Evolutionary conservation across 2,329 filamentous ascomycete genomes (phyloP), one percentile per base, ranked within the genome.

Genomic region (Chalaropsis ovoidea): DNA sequence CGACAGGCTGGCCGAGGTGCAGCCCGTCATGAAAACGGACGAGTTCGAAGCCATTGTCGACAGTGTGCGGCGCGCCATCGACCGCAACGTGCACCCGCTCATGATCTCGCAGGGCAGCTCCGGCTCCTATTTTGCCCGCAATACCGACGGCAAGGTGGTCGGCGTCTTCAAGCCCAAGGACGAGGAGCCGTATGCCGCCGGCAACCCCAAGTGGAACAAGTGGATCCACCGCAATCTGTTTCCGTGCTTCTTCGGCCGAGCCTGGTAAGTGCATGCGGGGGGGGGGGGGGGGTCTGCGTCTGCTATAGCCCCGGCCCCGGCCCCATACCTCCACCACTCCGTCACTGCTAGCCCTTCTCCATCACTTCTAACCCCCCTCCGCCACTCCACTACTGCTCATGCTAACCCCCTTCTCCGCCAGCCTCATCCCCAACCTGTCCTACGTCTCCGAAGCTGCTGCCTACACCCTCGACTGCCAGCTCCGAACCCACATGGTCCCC

Each of bases 101-200:
- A 89, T 99, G 85, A 99, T 99, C 70, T 87, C 92, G 0, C 94
- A 99, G 74, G 94, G 94, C 47, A 97, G 93, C 76, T 97, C 94
- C 2, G 94, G 94, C 61, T 96, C 92, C 75, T 99, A 99, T 77
- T 99, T 99, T 80, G 94, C 94, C 31, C 83, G 92, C 67, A 95
- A 96, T 71, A 84, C 84, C 0, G 87, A 93, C 66, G 94, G 94
- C 63, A 96, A 95, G 77, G 90, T 96, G 17, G 90, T 99, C 3
- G 94, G 92, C 43, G 94, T 99, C 3, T 99, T 99, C 78, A 99
- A 99, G 75, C 94, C 94, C 52, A 99, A 99, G 77, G 94, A 99
- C 71, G 94, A 99, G 77, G 95, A 99, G 75, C 94, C 94, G 0
- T 99, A 96, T 73, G 94, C 94, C 1, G 94, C 90, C 41, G 88